Conservation (phyloP, 176 grass and related monocot genomes). For the Avena sativa region DNA sequence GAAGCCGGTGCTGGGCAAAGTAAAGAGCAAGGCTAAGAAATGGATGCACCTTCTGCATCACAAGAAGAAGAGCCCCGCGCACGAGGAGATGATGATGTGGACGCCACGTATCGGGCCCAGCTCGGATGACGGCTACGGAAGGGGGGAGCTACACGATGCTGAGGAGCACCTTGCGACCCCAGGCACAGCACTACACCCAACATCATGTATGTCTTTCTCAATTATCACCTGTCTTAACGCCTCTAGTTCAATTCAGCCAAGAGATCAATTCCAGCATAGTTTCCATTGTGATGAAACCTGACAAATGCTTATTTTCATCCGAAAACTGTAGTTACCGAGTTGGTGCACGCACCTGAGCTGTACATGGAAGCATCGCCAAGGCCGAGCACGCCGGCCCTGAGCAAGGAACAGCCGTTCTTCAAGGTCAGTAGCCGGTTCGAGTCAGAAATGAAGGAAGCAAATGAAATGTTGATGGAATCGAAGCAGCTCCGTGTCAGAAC, state of each 20-base stretch:
- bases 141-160: not conserved
- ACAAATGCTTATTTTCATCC: conserved; percentile 25
- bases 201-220: conserved; percentile 33
- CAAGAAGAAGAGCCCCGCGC: conserved; percentile 52
- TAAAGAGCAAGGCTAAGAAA: conserved; percentile 80
- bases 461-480: conserved; percentile 59
- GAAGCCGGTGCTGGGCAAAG: conserved; percentile 65
- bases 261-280: not conserved
- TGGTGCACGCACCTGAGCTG: conserved; percentile 31
- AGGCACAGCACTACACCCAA: conserved; percentile 23
- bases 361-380: conserved; percentile 50
- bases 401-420: conserved; percentile 52
- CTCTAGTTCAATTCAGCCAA: conserved; percentile 39
- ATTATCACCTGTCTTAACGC: not conserved
- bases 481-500: conserved; percentile 64
- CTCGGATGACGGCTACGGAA: conserved; percentile 14
- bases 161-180: conserved; percentile 36
- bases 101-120: conserved; percentile 52
- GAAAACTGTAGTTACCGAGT: conserved; percentile 41
- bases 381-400: conserved; percentile 38
- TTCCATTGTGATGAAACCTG: not conserved
- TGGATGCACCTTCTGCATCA: conserved; percentile 73
- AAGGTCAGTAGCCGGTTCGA: conserved; percentile 66
- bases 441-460: conserved; percentile 69
- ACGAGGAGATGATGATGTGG: conserved; percentile 64